Evolutionary conservation across 2,329 filamentous ascomycete species (phyloP), one percentile per base, ranked within the genome.

Genomic region (Calonectria fujianensis): DNA sequence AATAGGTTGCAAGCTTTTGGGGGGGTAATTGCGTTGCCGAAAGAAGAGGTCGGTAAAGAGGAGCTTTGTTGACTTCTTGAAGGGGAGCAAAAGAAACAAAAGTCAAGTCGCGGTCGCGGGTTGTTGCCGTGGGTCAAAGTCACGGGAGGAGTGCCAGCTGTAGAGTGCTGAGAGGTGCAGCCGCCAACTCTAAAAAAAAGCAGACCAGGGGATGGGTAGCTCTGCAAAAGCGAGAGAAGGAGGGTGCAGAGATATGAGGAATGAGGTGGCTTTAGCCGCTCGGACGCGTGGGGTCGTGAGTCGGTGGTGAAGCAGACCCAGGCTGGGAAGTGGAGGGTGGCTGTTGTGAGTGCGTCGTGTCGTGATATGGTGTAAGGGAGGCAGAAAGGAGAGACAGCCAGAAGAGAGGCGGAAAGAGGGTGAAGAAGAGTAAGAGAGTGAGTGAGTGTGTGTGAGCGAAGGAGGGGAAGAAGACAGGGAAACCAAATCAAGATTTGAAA

Each of bases 181-280:
- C 75, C 74, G 76, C 76, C 73, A 63, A 77, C 75, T 61, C 61
- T 35, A 77, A 72, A 77, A n/a, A 31, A 54, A 20, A 32, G 16
- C 20, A 57, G 77, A 75, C 76, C 79, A 80, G 79, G 79, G 79
- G 79, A 79, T 77, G 75, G 57, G 57, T 72, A 77, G 76, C 74
- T 78, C 74, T 65, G 69, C 61, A 73, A 57, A 41, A 72, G 70
- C 45, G 69, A 70, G 68, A 70, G 73, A 50, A 45, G 61, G 51
- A 61, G 64, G 41, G 24, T 29, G 57, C 35, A 37, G 32, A 63
- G 41, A 52, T 41, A 64, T 27, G 66, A 73, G 61, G 72, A 39
- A 73, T 74, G 72, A 70, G 79, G 78, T 78, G 80, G 79, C 79
- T 76, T 80, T 72, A 77, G 73, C 74, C 76, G 78, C 74, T 80